These are phyloP conservation scores for Candida endomychidarum DNA, from an alignment of 805 yeast species.

Conservation along the genomic window DNA sequence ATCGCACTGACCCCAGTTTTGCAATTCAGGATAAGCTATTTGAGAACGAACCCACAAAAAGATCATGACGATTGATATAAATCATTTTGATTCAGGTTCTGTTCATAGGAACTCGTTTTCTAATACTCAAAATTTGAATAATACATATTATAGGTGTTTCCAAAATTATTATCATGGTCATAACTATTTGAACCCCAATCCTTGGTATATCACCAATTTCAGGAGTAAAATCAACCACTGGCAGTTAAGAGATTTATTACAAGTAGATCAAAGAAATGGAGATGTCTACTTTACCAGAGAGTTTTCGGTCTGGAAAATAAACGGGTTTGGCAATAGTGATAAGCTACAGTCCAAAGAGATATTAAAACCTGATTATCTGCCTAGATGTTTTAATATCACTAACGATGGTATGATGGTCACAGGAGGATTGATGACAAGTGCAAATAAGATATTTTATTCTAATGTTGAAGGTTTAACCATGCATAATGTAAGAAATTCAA, in stretches of 20 bases:
- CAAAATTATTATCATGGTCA: constrained; percentile 45
- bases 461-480: constrained; percentile 20
- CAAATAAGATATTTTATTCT: constrained; percentile 26
- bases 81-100: background rate
- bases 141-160: constrained; percentile 27
- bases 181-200: constrained; percentile 36
- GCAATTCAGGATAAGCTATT: background rate
- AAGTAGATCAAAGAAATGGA: constrained; percentile 40
- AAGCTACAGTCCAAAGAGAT: constrained; percentile 24
- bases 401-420: constrained; percentile 47
- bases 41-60: background rate
- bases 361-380: constrained; percentile 59
- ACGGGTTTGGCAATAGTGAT: constrained; percentile 36
- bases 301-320: constrained; percentile 44
- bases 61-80: constrained; percentile 15
- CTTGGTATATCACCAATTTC: constrained; percentile 32
- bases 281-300: constrained; percentile 60
- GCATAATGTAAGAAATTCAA: constrained; percentile 8
- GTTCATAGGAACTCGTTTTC: constrained; percentile 9
- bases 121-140: background rate
- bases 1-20: constrained; percentile 10
- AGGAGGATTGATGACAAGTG: constrained; percentile 50
- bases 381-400: constrained; percentile 65
- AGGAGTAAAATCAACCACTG: constrained; percentile 53
- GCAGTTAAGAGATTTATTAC: constrained; percentile 78